Conservation (phyloP, 805 yeast genomes). For the Brettanomyces custersianus region DNA sequence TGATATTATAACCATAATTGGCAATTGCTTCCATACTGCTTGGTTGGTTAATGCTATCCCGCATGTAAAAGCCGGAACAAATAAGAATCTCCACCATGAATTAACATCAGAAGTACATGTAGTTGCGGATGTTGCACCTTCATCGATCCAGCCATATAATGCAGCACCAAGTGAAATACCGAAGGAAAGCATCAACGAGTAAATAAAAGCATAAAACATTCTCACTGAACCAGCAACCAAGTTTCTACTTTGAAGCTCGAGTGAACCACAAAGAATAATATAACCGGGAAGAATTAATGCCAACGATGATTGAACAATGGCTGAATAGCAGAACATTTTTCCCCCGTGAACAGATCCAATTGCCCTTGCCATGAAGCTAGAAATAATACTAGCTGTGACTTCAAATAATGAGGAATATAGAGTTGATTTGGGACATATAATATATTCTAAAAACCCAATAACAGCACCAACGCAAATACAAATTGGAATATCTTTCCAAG, state of each 20-base stretch:
- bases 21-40: constrained; percentile 73
- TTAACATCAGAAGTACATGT: constrained; percentile 47
- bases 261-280: constrained; percentile 83
- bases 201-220: constrained; percentile 94
- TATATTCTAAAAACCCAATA: constrained; percentile 77
- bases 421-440: constrained; percentile 73
- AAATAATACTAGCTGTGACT: constrained; percentile 82
- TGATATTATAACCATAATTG: constrained; percentile 72
- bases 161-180: constrained; percentile 94
- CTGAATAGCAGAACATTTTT: constrained; percentile 70
- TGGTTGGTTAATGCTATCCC: constrained; percentile 70
- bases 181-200: constrained; percentile 83
- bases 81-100: constrained; percentile 54
- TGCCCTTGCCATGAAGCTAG: constrained; percentile 80
- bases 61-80: constrained; percentile 68
- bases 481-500: constrained; percentile 85
- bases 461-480: constrained; percentile 70
- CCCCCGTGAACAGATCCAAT: constrained; percentile 71
- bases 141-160: constrained; percentile 88
- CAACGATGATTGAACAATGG: constrained; percentile 81
- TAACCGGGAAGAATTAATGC: constrained; percentile 93
- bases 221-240: constrained; percentile 91
- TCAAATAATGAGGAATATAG: constrained; percentile 87
- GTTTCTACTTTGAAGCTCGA: constrained; percentile 84
- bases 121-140: constrained; percentile 56